phyloP scores from a whole-genome alignment of 2,329 filamentous ascomycete species.

The Nemania sp. region DNA sequence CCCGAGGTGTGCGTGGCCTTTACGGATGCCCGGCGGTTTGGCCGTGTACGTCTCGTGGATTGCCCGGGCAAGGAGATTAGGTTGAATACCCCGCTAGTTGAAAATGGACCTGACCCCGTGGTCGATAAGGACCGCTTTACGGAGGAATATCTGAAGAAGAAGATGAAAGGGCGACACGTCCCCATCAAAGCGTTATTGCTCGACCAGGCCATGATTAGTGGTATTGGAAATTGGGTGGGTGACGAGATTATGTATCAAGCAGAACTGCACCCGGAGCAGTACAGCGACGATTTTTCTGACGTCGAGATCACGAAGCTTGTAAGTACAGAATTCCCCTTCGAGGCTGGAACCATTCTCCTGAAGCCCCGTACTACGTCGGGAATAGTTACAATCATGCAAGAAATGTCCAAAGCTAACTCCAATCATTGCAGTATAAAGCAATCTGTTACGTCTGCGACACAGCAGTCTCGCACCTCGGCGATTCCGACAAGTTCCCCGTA shows the following conservation, averaged over 20 bases:
- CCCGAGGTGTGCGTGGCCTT: constrained; percentile 70
- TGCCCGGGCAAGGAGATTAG: constrained; percentile 82
- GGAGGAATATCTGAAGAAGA: constrained; percentile 76
- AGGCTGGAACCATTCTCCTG: not conserved
- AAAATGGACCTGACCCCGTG: constrained; percentile 95
- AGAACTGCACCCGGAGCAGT: constrained; percentile 90
- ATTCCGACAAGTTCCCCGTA: constrained; percentile 85
- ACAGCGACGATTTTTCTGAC: constrained; percentile 83
- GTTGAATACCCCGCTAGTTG: constrained; percentile 80
- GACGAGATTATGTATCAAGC: constrained; percentile 95
- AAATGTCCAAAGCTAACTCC: not conserved
- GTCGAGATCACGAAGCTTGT: constrained; percentile 75
- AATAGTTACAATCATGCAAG: not conserved
- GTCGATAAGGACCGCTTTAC: constrained; percentile 83
- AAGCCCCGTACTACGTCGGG: not conserved
- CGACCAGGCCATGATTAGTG: constrained; percentile 88
- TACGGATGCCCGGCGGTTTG: constrained; percentile 83
- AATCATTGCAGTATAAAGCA: constrained; percentile 63
- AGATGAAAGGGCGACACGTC: constrained; percentile 80
- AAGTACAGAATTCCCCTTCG: not conserved
- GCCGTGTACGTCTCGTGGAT: constrained; percentile 83
- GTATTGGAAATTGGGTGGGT: constrained; percentile 97
- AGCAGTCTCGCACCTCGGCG: constrained; percentile 81
- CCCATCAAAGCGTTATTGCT: constrained; percentile 90
- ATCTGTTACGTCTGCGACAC: constrained; percentile 84